Evolutionary conservation across 2,329 filamentous ascomycete species (phyloP).

Genomic region (Nigrospora sphaerica): DNA sequence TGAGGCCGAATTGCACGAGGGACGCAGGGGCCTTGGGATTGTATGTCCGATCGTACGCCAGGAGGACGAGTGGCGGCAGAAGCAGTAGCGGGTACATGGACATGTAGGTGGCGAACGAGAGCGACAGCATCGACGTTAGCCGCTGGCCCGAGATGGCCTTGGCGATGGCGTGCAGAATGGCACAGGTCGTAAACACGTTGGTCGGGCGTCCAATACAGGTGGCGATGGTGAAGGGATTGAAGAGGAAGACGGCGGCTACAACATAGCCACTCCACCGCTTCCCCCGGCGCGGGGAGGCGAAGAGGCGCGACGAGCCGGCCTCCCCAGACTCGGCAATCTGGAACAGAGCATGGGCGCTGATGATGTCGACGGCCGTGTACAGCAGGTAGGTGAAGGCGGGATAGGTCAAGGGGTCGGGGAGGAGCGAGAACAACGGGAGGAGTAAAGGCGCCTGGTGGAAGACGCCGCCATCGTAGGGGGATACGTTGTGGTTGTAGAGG

Average conservation of each 20-base stretch:
- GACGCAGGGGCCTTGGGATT: constrained; percentile 26
- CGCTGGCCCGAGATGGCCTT: constrained; percentile 70
- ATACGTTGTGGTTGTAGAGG: constrained; percentile 92
- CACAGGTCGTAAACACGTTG: constrained; percentile 79
- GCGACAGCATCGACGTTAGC: constrained; percentile 71
- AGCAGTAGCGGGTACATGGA: constrained; percentile 88
- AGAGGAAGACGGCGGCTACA: constrained; percentile 81
- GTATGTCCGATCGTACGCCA: constrained; percentile 65
- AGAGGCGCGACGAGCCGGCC: constrained; percentile 65
- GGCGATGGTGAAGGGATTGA: constrained; percentile 90
- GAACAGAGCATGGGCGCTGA: constrained; percentile 73
- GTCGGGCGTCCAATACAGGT: constrained; percentile 88
- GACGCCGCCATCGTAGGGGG: constrained; percentile 91
- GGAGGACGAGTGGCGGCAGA: constrained; percentile 71
- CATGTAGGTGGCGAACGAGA: constrained; percentile 83
- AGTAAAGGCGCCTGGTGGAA: constrained; percentile 79
- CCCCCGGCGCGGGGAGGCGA: constrained; percentile 69
- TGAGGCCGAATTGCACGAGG: constrained; percentile 42
- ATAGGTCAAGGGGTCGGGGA: constrained; percentile 61
- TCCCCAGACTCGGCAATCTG: constrained; percentile 77
- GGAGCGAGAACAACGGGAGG: constrained; percentile 81
- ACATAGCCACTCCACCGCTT: constrained; percentile 68
- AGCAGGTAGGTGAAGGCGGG: constrained; percentile 72
- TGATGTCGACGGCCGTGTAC: constrained; percentile 73
- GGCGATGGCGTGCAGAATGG: constrained; percentile 75